Evolutionary conservation across 345 rosid species (phyloP).

Genomic region (Eucalyptus marginata): DNA sequence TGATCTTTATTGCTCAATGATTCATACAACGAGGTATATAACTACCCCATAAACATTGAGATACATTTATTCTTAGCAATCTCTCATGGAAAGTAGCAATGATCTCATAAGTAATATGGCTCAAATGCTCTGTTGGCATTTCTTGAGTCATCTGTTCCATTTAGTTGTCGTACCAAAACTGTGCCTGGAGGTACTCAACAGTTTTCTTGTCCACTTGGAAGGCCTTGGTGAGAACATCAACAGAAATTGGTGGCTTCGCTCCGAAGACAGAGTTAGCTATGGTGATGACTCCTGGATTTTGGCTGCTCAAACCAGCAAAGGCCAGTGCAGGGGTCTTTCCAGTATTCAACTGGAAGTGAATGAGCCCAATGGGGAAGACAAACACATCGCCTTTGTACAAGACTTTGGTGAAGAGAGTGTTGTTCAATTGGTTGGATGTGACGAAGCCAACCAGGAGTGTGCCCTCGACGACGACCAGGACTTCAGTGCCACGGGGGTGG

Average conservation of each 20-base stretch:
- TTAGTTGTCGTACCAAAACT: conserved; percentile 6
- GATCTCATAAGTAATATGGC: background rate
- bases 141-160: background rate
- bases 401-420: conserved; percentile 5
- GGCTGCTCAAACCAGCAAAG: conserved; percentile 11
- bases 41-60: background rate
- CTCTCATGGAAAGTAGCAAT: background rate
- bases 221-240: conserved; percentile 15
- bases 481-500: conserved; percentile 28
- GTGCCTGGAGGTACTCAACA: conserved; percentile 10
- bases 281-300: conserved; percentile 9
- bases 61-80: background rate
- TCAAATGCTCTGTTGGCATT: background rate
- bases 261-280: conserved; percentile 9
- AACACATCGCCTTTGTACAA: conserved; percentile 7
- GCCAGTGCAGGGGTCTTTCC: conserved; percentile 19
- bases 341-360: conserved; percentile 20
- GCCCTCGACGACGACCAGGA: conserved; percentile 17
- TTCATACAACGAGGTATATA: background rate
- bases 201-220: conserved; percentile 14
- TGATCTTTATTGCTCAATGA: background rate
- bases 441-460: conserved; percentile 19
- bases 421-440: conserved; percentile 6
- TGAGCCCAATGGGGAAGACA: conserved; percentile 23
- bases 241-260: conserved; percentile 1